Base-by-base conservation (phyloP, 768 basidiomycete species). In the Termitomyces sp. region DNA sequence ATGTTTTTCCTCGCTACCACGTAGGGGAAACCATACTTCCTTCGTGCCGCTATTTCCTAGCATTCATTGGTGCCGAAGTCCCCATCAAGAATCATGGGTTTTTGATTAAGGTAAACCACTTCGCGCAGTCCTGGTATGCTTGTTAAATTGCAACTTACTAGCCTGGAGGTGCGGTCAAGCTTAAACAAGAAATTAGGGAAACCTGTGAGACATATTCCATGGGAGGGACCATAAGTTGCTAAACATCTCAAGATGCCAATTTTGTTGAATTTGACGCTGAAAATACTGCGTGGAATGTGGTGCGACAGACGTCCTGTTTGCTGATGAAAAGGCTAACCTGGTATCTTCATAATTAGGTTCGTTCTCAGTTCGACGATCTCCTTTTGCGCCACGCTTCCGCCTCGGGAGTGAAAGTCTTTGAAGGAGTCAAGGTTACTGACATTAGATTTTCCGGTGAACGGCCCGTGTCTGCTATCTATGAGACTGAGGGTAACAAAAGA, bases 281-380 rank as follows among this genome's bases (percentile, higher is more conserved):
- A 0, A 83, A 84, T 56, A 70, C 68, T 50, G 71, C 86, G 0
- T 87, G 84, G 84, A 86, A 87, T 64, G 83, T 87, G 56, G 82
- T 82, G 57, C 57, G 81, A 29, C 29, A 29, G 6, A 24, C 1
- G 20, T 13, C 5, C 42, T 5, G 26, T 3, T n/a, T 15, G 22
- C 12, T 45, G 31, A 33, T 13, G 8, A 26, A 7, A 34, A 18
- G 6, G 1, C 20, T 7, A 13, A 34, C 10, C 24, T 55, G 13
- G 4, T 13, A 22, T 22, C 5, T 12, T 24, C 28, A 47, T 8
- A 4, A 16, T 9, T n/a, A 84, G 83, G 72, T 77, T 33, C 81
- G 85, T 41, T 75, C 84, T 3, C 80, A 85, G 60, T 80, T 82
- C 45, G 85, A 87, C 64, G 70, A 81, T 9, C 60, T 87, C 26